Base-by-base conservation (phyloP, 2,329 filamentous ascomycete species). In the Fusarium pseudograminearum region DNA sequence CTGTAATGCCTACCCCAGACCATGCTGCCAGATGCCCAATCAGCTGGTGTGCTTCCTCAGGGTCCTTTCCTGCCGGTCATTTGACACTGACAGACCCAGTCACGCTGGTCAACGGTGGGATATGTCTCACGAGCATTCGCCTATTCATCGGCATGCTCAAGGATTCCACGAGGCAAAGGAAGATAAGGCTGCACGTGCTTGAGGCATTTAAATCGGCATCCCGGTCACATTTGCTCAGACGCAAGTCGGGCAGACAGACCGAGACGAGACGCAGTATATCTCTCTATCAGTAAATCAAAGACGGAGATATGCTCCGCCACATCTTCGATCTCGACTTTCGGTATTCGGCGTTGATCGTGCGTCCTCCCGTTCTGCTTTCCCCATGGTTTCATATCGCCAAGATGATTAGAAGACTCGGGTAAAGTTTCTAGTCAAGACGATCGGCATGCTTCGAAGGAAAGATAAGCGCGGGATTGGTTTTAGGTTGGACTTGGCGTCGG, bases 131-230 rank as follows among this genome's bases (percentile, higher is more conserved):
- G n/a, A 20, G 4, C 24, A 22, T 41, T 52, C 48, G 48, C 48
- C 24, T 41, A 52, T 14, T 16, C 10, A 20, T 38, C 24, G 24
- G 34, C 28, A 41, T 14, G 11, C 10, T 22, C 48, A 28, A 41
- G 24, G 33, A 52, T 52, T 52, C 48, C n/a, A n/a, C n/a, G 34
- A 40, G n/a, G 34, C 24, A 34, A 30, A 30, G 15, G 12, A 20
- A 14, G 12, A 20, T 16, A 20, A 31, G 28, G 14, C 44, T 30
- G 44, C 34, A 41, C 48, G 48, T 41, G 34, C 33, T 52, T 52
- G 48, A 52, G 48, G 48, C 24, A 52, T 52, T 52, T 52, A 51
- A 51, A 52, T 52, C 18, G 38, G 14, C 14, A 20, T 20, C 22
- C 14, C 33, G 28, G 18, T 20, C 48, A 16, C 24, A 18, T 38